Evolutionary conservation across 257 asterid genomes (phyloP).

Genomic region (Lithospermum erythrorhizon): DNA sequence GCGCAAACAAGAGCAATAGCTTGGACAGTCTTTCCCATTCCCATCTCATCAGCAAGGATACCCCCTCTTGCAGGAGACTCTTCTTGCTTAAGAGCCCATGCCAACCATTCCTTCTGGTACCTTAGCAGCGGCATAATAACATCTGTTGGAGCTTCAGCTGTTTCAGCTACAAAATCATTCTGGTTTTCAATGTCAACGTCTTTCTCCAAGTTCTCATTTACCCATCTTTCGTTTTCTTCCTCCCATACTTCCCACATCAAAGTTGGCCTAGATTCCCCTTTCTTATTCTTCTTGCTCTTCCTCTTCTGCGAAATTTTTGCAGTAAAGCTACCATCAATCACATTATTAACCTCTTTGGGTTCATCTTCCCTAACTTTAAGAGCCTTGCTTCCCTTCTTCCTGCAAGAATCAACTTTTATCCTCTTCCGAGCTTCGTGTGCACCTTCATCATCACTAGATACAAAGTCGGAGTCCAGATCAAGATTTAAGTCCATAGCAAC

Average conservation of each 20-base stretch:
- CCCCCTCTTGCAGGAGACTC: conserved; percentile 72
- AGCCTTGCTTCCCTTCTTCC: neutral
- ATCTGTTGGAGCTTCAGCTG: conserved; percentile 57
- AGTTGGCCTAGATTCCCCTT: conserved; percentile 30
- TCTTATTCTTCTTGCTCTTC: conserved; percentile 21
- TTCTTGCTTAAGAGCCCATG: conserved; percentile 92
- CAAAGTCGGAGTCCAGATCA: neutral
- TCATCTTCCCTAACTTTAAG: conserved; percentile 6
- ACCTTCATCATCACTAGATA: neutral
- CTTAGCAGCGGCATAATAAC: conserved; percentile 68
- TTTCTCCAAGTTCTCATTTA: conserved; percentile 38
- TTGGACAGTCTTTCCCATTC: conserved; percentile 96
- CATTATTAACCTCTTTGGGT: neutral
- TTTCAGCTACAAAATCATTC: conserved; percentile 46
- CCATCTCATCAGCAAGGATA: conserved; percentile 98
- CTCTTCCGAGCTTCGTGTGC: conserved; percentile 1
- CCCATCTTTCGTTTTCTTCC: conserved; percentile 57
- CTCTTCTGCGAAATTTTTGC: neutral
- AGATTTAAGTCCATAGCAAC: neutral
- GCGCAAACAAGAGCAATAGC: conserved; percentile 89
- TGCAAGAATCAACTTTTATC: neutral
- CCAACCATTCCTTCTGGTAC: conserved; percentile 93
- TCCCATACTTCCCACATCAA: conserved; percentile 73
- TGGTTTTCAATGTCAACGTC: conserved; percentile 44
- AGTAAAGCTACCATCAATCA: neutral